A percentile compares a stretch with the other conserved stretches of the same genome.
These are phyloP conservation scores for Diplodia sapinea DNA, from an alignment of 2,329 filamentous ascomycete genomes.

Conservation along the genomic window DNA sequence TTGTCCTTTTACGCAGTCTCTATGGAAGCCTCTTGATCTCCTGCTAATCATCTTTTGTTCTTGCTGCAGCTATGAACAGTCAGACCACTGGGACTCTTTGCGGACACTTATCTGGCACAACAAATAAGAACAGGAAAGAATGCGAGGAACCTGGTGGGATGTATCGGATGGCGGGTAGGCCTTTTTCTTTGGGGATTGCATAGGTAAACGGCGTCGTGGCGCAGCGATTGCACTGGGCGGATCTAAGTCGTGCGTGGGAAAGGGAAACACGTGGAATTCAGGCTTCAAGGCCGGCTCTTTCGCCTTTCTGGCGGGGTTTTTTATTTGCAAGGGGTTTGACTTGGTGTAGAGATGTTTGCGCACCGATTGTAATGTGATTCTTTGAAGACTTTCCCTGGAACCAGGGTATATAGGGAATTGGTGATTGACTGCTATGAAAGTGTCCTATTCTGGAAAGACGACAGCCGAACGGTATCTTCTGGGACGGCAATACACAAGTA, in stretches of 20 bases:
- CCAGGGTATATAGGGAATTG: too few species aligned
- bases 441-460: too few species aligned
- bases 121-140: slow-evolving; percentile 49
- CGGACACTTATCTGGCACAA: slow-evolving; percentile 88
- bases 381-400: too few species aligned
- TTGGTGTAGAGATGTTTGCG: not conserved
- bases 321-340: not conserved
- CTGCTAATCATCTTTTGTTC: not conserved
- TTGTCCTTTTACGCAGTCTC: not conserved
- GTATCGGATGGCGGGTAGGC: too few species aligned
- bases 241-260: not conserved
- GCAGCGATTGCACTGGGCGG: not conserved
- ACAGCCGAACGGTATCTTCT: too few species aligned
- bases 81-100: slow-evolving; percentile 86
- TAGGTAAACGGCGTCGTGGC: slow-evolving; percentile 8
- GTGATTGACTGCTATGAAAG: too few species aligned
- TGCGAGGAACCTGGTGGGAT: too few species aligned
- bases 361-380: not conserved
- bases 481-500: too few species aligned
- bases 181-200: slow-evolving; percentile 1
- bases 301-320: not conserved
- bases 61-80: slow-evolving; percentile 69
- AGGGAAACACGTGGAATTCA: not conserved
- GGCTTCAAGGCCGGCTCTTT: not conserved
- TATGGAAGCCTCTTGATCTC: not conserved